Evolutionary conservation across 345 rosid species (phyloP).

Genomic region (Citrus hindsii): DNA sequence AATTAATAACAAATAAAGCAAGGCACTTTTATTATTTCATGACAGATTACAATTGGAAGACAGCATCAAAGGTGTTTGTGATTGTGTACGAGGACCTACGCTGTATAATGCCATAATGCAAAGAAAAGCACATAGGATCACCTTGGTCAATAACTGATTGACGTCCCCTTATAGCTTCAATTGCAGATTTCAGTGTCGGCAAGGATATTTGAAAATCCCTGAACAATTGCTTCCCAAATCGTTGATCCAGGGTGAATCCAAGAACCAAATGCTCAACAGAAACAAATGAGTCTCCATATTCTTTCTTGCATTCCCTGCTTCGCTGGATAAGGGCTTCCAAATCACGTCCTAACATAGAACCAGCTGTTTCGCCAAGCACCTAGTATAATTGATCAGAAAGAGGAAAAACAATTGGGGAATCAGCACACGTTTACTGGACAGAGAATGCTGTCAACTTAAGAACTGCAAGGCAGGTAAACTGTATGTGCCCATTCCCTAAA

Average conservation of each 20-base stretch:
- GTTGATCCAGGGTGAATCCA: slow-evolving; percentile 66
- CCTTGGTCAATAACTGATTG: slow-evolving; percentile 99
- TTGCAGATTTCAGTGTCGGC: slow-evolving; percentile 64
- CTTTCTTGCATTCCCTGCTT: slow-evolving; percentile 86
- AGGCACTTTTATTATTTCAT: not conserved
- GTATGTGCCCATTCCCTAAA: not conserved
- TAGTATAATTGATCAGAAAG: slow-evolving; percentile 17
- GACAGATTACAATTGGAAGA: not conserved
- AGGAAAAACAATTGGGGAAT: slow-evolving; percentile 5
- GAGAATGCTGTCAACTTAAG: not conserved
- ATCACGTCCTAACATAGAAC: slow-evolving; percentile 96
- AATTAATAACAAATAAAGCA: too few relatives aligned
- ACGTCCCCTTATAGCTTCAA: slow-evolving; percentile 90
- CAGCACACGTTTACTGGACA: not conserved
- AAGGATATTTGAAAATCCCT: slow-evolving; percentile 76
- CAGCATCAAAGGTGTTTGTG: not conserved
- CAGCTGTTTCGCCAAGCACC: slow-evolving; percentile 90
- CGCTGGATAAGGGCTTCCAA: slow-evolving; percentile 78
- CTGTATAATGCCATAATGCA: not conserved
- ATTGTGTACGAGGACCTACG: not conserved
- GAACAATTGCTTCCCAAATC: slow-evolving; percentile 90
- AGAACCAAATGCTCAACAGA: slow-evolving; percentile 98
- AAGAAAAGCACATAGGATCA: slow-evolving; percentile 14
- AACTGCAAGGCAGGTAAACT: not conserved
- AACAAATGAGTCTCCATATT: slow-evolving; percentile 82